Conservation (phyloP, 352 stramenopile genomes). For the Plasmopara halstedii region DNA sequence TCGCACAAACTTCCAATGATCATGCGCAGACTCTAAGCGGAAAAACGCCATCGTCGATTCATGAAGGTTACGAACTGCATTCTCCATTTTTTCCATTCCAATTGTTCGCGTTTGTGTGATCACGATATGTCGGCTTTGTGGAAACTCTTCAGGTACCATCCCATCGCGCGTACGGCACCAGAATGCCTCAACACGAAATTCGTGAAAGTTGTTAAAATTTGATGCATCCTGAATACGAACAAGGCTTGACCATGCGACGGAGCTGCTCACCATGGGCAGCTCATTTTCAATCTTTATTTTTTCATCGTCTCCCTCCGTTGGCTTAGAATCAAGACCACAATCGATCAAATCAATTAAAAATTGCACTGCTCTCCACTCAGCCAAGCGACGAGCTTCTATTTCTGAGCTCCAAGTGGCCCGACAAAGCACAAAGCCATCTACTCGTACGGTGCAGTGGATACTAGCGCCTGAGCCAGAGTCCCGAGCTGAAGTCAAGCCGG, state of each 20-base stretch:
- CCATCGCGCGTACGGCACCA: constrained; percentile 36
- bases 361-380: constrained; percentile 39
- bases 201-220: constrained; percentile 23
- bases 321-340: constrained; percentile 44
- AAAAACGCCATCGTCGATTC: constrained; percentile 48
- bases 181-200: constrained; percentile 48
- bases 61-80: constrained; percentile 26
- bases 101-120: constrained; percentile 34
- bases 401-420: constrained; percentile 44
- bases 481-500: constrained; percentile 9
- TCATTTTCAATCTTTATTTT: constrained; percentile 30
- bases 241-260: constrained; percentile 43
- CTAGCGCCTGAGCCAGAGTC: constrained; percentile 12
- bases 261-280: background rate
- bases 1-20: constrained; percentile 70
- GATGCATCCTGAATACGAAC: constrained; percentile 49
- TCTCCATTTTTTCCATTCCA: constrained; percentile 39
- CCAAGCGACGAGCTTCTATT: constrained; percentile 37
- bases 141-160: constrained; percentile 21
- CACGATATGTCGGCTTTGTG: constrained; percentile 17
- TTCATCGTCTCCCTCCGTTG: constrained; percentile 24
- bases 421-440: constrained; percentile 40
- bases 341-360: constrained; percentile 73
- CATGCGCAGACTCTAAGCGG: constrained; percentile 48
- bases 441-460: constrained; percentile 29